These are phyloP conservation scores for Citrullus amarus DNA, from an alignment of 306 rosid genomes.

Conservation along the genomic window DNA sequence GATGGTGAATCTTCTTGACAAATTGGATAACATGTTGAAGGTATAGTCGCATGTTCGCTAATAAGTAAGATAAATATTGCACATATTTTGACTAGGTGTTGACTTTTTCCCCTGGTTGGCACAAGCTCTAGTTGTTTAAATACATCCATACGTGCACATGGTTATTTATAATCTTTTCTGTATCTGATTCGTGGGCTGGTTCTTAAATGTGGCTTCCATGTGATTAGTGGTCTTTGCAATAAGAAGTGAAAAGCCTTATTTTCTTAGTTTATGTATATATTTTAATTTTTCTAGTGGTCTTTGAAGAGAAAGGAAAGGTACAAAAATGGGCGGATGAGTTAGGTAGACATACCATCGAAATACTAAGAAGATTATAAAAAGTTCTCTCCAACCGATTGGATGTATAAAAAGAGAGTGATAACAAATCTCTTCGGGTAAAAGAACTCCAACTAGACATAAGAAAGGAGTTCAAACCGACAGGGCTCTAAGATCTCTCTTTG, in stretches of 20 bases:
- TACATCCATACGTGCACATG: background rate
- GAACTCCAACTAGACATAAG: background rate
- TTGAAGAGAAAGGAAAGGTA: background rate
- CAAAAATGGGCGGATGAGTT: background rate
- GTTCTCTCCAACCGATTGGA: background rate
- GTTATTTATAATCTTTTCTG: background rate
- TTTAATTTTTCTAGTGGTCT: background rate
- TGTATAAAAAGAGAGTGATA: background rate
- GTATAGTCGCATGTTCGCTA: conserved; percentile 19
- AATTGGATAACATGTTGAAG: conserved; percentile 60
- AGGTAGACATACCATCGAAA: background rate
- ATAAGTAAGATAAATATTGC: background rate
- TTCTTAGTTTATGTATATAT: background rate
- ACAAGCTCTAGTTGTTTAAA: conserved; percentile 4
- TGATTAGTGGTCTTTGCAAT: conserved; percentile 3
- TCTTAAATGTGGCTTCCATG: background rate
- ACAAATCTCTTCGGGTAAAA: background rate
- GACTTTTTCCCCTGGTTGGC: background rate
- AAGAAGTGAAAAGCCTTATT: background rate
- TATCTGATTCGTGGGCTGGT: background rate
- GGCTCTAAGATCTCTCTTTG: background rate
- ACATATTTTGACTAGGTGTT: background rate
- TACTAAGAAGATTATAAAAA: background rate
- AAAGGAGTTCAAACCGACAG: background rate
- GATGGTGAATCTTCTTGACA: conserved; percentile 75